phyloP scores from a whole-genome alignment of 208 protist species.

The Acanthamoeba quina region DNA sequence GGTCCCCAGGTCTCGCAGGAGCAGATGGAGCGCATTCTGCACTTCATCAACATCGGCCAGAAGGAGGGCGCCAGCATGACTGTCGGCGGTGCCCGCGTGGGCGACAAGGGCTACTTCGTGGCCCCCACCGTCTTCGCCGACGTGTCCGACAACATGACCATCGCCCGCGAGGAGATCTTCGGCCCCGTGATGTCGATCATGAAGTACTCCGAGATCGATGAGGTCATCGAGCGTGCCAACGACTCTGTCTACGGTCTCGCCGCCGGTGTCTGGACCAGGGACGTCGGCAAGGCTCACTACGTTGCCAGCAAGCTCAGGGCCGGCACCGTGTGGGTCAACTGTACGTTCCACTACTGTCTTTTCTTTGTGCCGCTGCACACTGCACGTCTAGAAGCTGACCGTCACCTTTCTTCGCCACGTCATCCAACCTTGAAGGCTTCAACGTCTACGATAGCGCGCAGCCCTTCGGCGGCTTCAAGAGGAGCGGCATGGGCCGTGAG shows the following conservation, averaged over 20 bases:
- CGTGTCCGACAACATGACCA: conserved; percentile 90
- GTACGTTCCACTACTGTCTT: background rate
- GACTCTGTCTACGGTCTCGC: conserved; percentile 92
- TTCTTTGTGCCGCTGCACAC: background rate
- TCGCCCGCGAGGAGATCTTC: conserved; percentile 94
- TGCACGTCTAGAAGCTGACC: background rate
- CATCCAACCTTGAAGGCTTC: conserved; percentile 80
- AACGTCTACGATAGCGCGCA: conserved; percentile 89
- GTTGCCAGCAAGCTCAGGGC: conserved; percentile 86
- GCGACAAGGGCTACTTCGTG: conserved; percentile 91
- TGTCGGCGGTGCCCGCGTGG: conserved; percentile 85
- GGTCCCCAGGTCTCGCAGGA: conserved; percentile 84
- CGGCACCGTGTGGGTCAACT: conserved; percentile 94
- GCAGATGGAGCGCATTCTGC: conserved; percentile 90
- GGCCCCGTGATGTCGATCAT: conserved; percentile 93
- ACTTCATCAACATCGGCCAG: conserved; percentile 91
- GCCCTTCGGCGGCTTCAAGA: conserved; percentile 94
- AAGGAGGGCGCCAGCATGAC: conserved; percentile 90
- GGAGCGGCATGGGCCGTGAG: conserved; percentile 92
- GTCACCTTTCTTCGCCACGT: background rate
- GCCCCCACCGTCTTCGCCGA: conserved; percentile 92
- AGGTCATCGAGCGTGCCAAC: conserved; percentile 92
- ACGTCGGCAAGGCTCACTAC: conserved; percentile 89
- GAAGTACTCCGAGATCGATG: conserved; percentile 91
- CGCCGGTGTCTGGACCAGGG: conserved; percentile 91